These are phyloP conservation scores for Chaetomium olivaceum DNA, from an alignment of 2,329 filamentous ascomycete species.

Conservation along the genomic window DNA sequence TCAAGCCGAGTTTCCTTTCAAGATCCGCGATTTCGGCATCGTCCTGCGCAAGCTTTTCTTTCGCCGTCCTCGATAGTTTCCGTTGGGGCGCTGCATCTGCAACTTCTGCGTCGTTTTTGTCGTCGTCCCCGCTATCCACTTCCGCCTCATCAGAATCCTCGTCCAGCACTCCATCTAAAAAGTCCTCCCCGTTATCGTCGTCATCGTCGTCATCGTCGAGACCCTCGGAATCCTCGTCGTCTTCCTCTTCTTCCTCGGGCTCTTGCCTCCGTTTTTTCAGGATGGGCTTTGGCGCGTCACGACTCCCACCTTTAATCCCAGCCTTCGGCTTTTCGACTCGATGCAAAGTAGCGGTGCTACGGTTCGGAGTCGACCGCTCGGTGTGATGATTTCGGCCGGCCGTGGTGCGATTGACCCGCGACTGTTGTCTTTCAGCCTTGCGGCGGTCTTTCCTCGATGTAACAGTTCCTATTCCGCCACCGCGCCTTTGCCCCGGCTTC, in stretches of 20 bases:
- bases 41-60: slow-evolving; percentile 70
- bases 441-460: slow-evolving; percentile 63
- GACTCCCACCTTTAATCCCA: slow-evolving; percentile 5
- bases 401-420: slow-evolving; percentile 50
- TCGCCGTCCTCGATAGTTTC: slow-evolving; percentile 44
- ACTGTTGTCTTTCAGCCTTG: slow-evolving; percentile 64
- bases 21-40: slow-evolving; percentile 85
- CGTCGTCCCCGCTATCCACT: slow-evolving; percentile 36
- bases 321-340: background rate
- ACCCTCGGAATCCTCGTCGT: slow-evolving; percentile 10
- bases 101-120: slow-evolving; percentile 35
- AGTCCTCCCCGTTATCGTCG: background rate
- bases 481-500: slow-evolving; percentile 18
- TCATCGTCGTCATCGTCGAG: slow-evolving; percentile 17
- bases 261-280: slow-evolving; percentile 23
- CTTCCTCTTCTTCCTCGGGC: slow-evolving; percentile 22
- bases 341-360: slow-evolving; percentile 2
- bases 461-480: slow-evolving; percentile 15
- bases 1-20: slow-evolving; percentile 85
- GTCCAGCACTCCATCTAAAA: slow-evolving; percentile 24
- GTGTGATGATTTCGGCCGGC: slow-evolving; percentile 24
- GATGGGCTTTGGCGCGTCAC: slow-evolving; percentile 15
- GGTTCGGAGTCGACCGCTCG: slow-evolving; percentile 15
- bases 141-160: slow-evolving; percentile 22
- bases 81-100: slow-evolving; percentile 22